These are phyloP conservation scores for Candolleomyces eurysporus DNA, from an alignment of 768 basidiomycete species.

Conservation along the genomic window DNA sequence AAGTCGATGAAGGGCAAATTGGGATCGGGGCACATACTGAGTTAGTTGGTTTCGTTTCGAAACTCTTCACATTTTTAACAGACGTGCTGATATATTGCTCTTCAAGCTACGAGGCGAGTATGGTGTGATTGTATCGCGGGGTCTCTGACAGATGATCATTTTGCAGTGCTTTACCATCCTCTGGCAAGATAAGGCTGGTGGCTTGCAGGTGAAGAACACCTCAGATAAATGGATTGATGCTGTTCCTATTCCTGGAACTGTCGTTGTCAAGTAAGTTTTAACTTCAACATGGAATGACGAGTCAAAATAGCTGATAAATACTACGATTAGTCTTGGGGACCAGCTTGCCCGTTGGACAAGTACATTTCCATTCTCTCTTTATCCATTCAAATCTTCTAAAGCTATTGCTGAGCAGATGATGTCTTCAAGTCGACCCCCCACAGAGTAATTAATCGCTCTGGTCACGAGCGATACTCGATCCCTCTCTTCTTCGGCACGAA, in stretches of 20 bases:
- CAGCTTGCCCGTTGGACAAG: slow-evolving; percentile 91
- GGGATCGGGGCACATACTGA: slow-evolving; percentile 90
- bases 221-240: slow-evolving; percentile 82
- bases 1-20: slow-evolving; percentile 58
- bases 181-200: slow-evolving; percentile 62
- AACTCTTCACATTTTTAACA: slow-evolving; percentile 7
- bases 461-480: slow-evolving; percentile 73
- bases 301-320: slow-evolving; percentile 5
- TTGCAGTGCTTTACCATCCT: slow-evolving; percentile 86
- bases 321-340: slow-evolving; percentile 71
- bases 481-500: slow-evolving; percentile 89
- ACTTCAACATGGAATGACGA: neutral
- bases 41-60: slow-evolving; percentile 37
- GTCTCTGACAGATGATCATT: neutral
- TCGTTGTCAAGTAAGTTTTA: slow-evolving; percentile 75
- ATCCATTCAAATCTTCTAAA: neutral
- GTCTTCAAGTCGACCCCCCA: slow-evolving; percentile 88
- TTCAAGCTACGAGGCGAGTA: slow-evolving; percentile 57
- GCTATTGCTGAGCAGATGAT: slow-evolving; percentile 52
- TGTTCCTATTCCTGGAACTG: slow-evolving; percentile 69
- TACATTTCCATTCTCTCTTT: slow-evolving; percentile 28
- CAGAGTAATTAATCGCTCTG: slow-evolving; percentile 79
- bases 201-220: slow-evolving; percentile 50
- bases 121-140: slow-evolving; percentile 1
- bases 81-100: neutral